Conservation (phyloP, 257 asterid species). For the Solanum acaule region DNA sequence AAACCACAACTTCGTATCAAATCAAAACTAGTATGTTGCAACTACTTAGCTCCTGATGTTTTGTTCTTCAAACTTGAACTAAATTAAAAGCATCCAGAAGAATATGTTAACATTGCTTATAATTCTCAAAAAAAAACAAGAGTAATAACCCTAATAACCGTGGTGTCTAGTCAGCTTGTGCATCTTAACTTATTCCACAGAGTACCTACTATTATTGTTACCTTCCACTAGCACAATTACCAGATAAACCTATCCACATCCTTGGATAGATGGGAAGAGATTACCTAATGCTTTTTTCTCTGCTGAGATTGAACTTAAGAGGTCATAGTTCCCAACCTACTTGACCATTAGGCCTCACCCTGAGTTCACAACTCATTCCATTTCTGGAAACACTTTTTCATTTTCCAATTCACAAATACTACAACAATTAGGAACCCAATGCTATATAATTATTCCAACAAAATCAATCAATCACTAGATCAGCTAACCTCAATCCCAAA, state of each 20-base stretch:
- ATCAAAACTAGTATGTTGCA: background rate
- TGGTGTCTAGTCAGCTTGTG: background rate
- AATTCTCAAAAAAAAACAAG: background rate
- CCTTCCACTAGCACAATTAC: background rate
- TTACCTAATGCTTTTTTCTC: background rate
- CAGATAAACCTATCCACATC: background rate
- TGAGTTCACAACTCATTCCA: background rate
- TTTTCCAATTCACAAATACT: background rate
- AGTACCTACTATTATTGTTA: background rate
- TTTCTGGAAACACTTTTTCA: background rate
- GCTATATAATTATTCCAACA: background rate
- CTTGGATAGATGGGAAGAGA: background rate
- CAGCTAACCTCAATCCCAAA: background rate
- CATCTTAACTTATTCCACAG: background rate
- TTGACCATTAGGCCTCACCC: background rate
- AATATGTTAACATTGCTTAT: background rate
- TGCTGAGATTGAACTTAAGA: background rate
- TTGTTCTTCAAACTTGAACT: background rate
- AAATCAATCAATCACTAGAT: background rate
- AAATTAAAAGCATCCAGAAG: background rate
- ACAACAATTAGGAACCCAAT: background rate
- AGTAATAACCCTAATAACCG: background rate
- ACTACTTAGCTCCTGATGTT: background rate
- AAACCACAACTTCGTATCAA: background rate
- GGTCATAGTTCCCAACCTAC: background rate